Conservation (phyloP, 768 basidiomycete genomes). For the Trametes maxima region DNA sequence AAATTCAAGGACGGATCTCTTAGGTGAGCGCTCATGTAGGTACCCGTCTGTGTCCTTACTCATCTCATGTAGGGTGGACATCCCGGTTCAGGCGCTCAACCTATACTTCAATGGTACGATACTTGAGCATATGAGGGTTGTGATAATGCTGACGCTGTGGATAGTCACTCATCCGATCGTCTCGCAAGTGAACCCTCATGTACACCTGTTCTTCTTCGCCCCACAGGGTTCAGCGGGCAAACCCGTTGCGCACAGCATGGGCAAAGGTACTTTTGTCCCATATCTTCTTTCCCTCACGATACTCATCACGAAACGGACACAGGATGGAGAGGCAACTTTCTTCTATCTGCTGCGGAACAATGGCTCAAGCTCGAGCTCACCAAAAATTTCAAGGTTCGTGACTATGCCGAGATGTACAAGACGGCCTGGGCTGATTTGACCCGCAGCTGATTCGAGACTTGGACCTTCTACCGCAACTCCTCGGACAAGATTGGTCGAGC, state of each 20-base stretch:
- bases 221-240: constrained; percentile 86
- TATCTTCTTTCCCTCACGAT: background rate
- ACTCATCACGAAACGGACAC: background rate
- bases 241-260: constrained; percentile 92
- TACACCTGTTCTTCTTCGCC: constrained; percentile 95
- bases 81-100: constrained; percentile 86
- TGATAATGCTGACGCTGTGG: background rate
- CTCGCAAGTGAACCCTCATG: constrained; percentile 90
- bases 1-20: constrained; percentile 93
- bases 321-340: constrained; percentile 96
- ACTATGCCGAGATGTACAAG: background rate
- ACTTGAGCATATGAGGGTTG: too few relatives aligned
- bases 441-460: constrained; percentile 86
- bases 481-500: constrained; percentile 95
- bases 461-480: constrained; percentile 89
- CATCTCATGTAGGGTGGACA: constrained; percentile 71
- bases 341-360: constrained; percentile 90
- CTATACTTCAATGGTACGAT: constrained; percentile 80
- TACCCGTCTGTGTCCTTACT: too few relatives aligned
- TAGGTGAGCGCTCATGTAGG: constrained; percentile 45
- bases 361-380: constrained; percentile 94
- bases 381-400: constrained; percentile 85
- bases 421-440: background rate
- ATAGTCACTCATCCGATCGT: constrained; percentile 91
- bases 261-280: constrained; percentile 60